A percentile compares a stretch with the other conserved stretches of the same genome.
Conservation (phyloP, 2,329 filamentous ascomycete species). For the Fusarium buxicola region DNA sequence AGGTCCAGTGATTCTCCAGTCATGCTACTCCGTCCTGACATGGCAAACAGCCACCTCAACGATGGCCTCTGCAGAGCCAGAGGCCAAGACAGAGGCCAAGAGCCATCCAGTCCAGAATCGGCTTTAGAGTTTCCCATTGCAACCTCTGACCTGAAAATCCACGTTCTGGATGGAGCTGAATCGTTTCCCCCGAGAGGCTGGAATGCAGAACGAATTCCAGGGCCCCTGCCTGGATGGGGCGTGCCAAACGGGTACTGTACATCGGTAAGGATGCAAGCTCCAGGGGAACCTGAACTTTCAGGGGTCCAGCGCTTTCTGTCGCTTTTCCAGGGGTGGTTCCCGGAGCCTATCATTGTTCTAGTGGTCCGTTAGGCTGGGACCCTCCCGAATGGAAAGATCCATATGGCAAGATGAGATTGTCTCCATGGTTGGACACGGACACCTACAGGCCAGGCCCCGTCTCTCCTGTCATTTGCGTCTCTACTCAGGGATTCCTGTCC, state of each 20-base stretch:
- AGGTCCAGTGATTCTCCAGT: conserved; percentile 11
- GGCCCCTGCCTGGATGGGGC: no score
- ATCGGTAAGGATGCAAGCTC: conserved; percentile 21
- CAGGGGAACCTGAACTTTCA: conserved; percentile 32
- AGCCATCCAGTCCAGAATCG: background rate
- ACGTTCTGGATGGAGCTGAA: background rate
- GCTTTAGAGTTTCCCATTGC: no score
- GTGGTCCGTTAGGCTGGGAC: background rate
- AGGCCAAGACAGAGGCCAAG: no score
- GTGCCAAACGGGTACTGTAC: no score
- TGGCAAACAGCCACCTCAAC: no score
- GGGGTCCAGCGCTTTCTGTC: conserved; percentile 23
- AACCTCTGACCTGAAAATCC: background rate
- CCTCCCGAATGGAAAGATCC: background rate
- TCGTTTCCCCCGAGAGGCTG: background rate
- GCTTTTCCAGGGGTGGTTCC: conserved; percentile 25
- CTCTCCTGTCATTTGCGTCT: background rate
- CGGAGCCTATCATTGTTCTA: conserved; percentile 7
- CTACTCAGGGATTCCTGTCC: background rate
- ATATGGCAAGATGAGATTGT: no score
- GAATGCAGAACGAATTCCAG: conserved; percentile 6
- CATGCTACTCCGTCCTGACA: background rate
- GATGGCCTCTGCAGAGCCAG: no score
- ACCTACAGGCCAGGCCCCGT: no score
- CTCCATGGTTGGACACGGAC: no score